Evolutionary conservation across 2,329 filamentous ascomycete species (phyloP).

Genomic region (Harringtonia lauricola): DNA sequence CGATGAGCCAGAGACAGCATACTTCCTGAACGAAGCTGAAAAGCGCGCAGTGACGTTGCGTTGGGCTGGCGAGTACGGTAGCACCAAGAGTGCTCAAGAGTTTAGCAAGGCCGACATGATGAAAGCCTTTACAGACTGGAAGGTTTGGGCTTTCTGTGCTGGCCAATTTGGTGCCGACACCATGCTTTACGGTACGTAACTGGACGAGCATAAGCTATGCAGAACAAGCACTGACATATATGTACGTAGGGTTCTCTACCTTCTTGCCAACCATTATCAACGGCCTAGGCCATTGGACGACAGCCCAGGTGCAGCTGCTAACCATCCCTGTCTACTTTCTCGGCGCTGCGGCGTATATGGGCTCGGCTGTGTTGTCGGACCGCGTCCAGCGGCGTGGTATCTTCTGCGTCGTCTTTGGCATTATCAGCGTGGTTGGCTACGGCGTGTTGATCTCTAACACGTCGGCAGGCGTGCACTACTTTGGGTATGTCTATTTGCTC

Average conservation of each 20-base stretch:
- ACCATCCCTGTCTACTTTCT: constrained; percentile 70
- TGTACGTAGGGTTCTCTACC: constrained; percentile 50
- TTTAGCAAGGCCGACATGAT: constrained; percentile 50
- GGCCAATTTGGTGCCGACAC: constrained; percentile 65
- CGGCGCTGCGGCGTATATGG: constrained; percentile 59
- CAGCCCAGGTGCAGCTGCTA: constrained; percentile 59
- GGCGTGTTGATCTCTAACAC: constrained; percentile 52
- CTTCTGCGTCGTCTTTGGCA: constrained; percentile 51
- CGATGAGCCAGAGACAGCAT: constrained; percentile 48
- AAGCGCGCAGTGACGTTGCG: constrained; percentile 35
- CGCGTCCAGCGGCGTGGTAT: constrained; percentile 53
- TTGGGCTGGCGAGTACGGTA: constrained; percentile 31
- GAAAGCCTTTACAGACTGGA: constrained; percentile 63
- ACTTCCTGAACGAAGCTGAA: constrained; percentile 48
- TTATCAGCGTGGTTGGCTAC: constrained; percentile 57
- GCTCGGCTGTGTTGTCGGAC: constrained; percentile 56
- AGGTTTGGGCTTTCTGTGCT: constrained; percentile 58
- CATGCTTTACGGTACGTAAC: constrained; percentile 52
- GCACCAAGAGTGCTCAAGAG: constrained; percentile 31
- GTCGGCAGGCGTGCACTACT: constrained; percentile 55
- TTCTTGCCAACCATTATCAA: constrained; percentile 72
- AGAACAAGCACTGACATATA: constrained; percentile 11
- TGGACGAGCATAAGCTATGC: neutral
- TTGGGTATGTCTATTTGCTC: constrained; percentile 28
- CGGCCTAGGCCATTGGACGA: constrained; percentile 51